These are phyloP conservation scores for Trametes pubescens DNA, from an alignment of 1,284 basidiomycete genomes.

Conservation along the genomic window DNA sequence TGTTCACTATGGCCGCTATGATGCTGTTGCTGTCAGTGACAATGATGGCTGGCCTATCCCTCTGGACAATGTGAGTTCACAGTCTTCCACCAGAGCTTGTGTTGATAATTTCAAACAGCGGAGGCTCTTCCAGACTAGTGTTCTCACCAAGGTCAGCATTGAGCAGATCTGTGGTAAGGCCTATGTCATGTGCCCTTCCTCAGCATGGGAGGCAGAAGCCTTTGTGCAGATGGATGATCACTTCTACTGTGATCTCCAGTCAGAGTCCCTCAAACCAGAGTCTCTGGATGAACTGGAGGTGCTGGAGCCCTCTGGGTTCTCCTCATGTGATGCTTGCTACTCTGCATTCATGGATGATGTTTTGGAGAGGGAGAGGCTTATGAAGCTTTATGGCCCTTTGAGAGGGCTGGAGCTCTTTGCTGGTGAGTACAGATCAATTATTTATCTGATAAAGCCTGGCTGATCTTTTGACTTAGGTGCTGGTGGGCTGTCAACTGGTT, in stretches of 20 bases:
- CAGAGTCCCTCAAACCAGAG: conserved; percentile 27
- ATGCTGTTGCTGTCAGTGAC: conserved; percentile 39
- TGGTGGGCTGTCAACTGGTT: conserved; percentile 72
- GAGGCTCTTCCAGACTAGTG: conserved; percentile 51
- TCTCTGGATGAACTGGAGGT: conserved; percentile 40
- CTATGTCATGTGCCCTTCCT: conserved; percentile 29
- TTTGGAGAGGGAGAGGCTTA: conserved; percentile 40
- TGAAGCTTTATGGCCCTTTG: conserved; percentile 51
- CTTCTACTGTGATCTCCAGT: conserved; percentile 57
- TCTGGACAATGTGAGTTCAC: conserved; percentile 29
- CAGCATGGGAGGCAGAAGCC: conserved; percentile 48
- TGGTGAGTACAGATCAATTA: conserved; percentile 49
- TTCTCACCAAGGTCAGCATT: conserved; percentile 41
- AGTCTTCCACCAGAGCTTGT: background rate
- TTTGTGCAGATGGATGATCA: conserved; percentile 63
- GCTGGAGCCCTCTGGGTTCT: background rate
- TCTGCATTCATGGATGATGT: conserved; percentile 40
- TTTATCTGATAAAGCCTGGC: background rate
- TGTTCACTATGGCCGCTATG: conserved; percentile 51
- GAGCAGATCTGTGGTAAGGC: conserved; percentile 53
- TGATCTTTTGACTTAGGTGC: conserved; percentile 55
- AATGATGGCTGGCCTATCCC: background rate
- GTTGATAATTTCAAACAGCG: conserved; percentile 46
- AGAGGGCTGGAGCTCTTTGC: conserved; percentile 69
- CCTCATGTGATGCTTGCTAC: conserved; percentile 17